Evolutionary conservation across 2,329 filamentous ascomycete genomes (phyloP).

Genomic region (Xylariaceae sp.): DNA sequence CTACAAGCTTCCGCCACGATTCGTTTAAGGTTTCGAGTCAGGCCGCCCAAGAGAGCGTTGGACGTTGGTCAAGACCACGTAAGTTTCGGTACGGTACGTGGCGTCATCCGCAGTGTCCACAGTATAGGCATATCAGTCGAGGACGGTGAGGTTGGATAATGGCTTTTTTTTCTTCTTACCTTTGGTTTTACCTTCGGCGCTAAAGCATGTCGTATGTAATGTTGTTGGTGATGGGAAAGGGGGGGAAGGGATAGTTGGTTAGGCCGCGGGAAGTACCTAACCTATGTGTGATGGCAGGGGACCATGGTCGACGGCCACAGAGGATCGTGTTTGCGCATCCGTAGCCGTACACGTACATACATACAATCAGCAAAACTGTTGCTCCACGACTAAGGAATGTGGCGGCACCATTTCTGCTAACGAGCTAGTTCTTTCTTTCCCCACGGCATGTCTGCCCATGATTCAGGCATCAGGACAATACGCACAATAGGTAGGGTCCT

Average conservation of each 20-base stretch:
- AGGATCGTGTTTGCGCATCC: neutral
- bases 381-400: neutral
- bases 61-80: too few relatives aligned
- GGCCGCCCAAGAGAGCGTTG: too few relatives aligned
- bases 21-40: too few relatives aligned
- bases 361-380: neutral
- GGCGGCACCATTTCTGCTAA: slow-evolving; percentile 2
- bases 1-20: too few relatives aligned
- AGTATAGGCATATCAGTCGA: slow-evolving; percentile 2
- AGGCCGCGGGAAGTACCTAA: neutral
- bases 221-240: too few relatives aligned
- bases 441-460: slow-evolving; percentile 14
- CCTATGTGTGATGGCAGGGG: neutral
- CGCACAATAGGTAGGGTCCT: too few relatives aligned
- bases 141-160: slow-evolving; percentile 11
- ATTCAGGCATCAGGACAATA: slow-evolving; percentile 8
- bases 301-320: neutral
- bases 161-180: neutral
- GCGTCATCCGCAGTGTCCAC: slow-evolving; percentile 29
- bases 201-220: too few relatives aligned
- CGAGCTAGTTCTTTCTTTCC: slow-evolving; percentile 10
- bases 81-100: slow-evolving; percentile 29
- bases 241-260: too few relatives aligned
- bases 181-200: neutral
- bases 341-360: neutral